Evolutionary conservation across 2,329 filamentous ascomycete genomes (phyloP).

Genomic region (Neofusicoccum laricinum): DNA sequence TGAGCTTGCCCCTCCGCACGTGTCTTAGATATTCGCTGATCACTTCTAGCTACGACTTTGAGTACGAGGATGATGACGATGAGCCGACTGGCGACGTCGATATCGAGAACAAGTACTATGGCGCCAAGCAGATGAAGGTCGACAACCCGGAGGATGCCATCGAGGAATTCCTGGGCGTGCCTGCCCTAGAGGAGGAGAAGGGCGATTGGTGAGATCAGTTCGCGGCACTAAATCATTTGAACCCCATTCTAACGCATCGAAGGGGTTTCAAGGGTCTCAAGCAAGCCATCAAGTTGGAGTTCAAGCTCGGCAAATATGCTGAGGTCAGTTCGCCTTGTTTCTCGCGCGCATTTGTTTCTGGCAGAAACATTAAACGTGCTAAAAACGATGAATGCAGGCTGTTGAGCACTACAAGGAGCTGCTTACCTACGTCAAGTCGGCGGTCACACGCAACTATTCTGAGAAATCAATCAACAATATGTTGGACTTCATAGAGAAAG

Average conservation of each 20-base stretch:
- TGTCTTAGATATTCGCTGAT: conserved; percentile 23
- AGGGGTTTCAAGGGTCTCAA: conserved; percentile 95
- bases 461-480: conserved; percentile 99
- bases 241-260: not conserved
- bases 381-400: conserved; percentile 55
- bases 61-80: conserved; percentile 92
- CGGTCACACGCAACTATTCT: conserved; percentile 95
- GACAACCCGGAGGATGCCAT: conserved; percentile 86
- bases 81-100: conserved; percentile 85
- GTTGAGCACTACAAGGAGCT: conserved; percentile 91
- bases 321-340: conserved; percentile 53
- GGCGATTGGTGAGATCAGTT: conserved; percentile 70
- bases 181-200: conserved; percentile 81
- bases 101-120: conserved; percentile 99
- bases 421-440: conserved; percentile 94
- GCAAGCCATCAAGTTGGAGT: conserved; percentile 96
- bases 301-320: conserved; percentile 83
- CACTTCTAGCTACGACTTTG: conserved; percentile 78
- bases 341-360: not conserved
- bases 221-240: not conserved
- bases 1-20: conserved; percentile 42
- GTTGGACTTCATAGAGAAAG: conserved; percentile 96
- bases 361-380: conserved; percentile 20
- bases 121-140: conserved; percentile 93
- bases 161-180: conserved; percentile 86